Base-by-base conservation (phyloP, 1,284 basidiomycete species). In the Malassezia japonica region DNA sequence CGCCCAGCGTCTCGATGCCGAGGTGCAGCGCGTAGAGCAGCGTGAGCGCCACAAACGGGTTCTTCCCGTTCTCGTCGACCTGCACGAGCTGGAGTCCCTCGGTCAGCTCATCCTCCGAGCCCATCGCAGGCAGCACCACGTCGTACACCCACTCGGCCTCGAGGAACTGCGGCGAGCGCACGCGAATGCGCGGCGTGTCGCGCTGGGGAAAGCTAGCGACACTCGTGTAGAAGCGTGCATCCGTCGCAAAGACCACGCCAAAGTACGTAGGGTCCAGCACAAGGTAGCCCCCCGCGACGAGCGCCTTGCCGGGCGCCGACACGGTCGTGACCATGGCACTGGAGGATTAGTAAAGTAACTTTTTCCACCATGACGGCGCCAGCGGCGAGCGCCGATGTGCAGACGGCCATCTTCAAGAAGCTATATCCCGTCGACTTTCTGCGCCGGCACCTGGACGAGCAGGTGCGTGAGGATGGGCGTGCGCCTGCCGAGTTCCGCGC, bases 301-400 rank as follows among this genome's bases (percentile, higher is more conserved):
- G 81, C 48, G 95, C 91, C 75, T 98, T 98, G 60, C 92, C 94
- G 4, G 92, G 87, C 1, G 91, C 82, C 23, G 90, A 95, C 47
- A 94, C 81, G 52, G 85, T 79, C 28, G 77, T 78, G 32, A 67
- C 58, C 46, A 44, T 55, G 7, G 28, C 23, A 16, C 16, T 16
- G n/a, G n/a, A n/a, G n/a, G n/a, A n/a, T n/a, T n/a, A n/a, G n/a
- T n/a, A n/a, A n/a, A n/a, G n/a, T n/a, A n/a, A n/a, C n/a, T n/a
- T 44, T 34, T 10, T 25, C 25, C 7, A 39, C 37, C 13, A 47
- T 33, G 46, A 16, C 34, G 23, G 38, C 27, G 28, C 12, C 25
- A 23, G 15, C 18, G 20, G 25, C 18, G 33, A 27, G 18, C n/a
- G 23, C 21, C 20, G 27, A 39, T 8, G 46, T 43, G 36, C 46